Conservation (phyloP, 2,329 filamentous ascomycete species). For the Leptoxyphium fumago region DNA sequence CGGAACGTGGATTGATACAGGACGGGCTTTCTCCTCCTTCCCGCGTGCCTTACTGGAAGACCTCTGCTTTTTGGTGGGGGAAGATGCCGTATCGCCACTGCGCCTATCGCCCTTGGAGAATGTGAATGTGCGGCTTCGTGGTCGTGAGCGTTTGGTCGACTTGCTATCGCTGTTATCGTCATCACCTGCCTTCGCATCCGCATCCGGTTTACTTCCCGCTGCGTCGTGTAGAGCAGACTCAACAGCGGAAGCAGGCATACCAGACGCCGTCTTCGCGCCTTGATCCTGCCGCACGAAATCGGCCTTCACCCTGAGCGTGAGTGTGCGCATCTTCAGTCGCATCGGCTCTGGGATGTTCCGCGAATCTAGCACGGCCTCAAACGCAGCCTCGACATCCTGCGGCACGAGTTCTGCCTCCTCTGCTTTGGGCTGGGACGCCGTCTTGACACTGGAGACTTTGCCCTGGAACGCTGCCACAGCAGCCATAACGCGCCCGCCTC, state of each 20-base stretch:
- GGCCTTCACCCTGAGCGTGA: conserved; percentile 82
- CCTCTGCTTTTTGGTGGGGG: conserved; percentile 55
- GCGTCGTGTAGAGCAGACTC: conserved; percentile 18
- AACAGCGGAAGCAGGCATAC: conserved; percentile 29
- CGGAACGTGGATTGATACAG: conserved; percentile 49
- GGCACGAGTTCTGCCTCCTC: conserved; percentile 35
- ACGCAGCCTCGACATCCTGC: conserved; percentile 45
- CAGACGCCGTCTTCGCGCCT: conserved; percentile 40
- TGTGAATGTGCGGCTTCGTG: conserved; percentile 64
- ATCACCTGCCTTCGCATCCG: conserved; percentile 5
- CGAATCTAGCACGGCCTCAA: conserved; percentile 54
- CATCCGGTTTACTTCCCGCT: conserved; percentile 1
- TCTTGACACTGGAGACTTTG: conserved; percentile 22
- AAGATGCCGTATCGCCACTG: conserved; percentile 21
- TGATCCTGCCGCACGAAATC: conserved; percentile 89
- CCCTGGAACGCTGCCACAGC: conserved; percentile 49
- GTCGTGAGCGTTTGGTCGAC: conserved; percentile 30
- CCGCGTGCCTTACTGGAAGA: conserved; percentile 33
- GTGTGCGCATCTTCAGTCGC: conserved; percentile 82
- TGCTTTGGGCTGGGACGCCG: conserved; percentile 20
- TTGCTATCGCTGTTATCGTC: conserved; percentile 16
- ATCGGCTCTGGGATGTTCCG: conserved; percentile 90
- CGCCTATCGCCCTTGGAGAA: conserved; percentile 50
- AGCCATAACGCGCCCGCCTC: conserved; percentile 44
- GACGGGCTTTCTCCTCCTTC: conserved; percentile 28